Evolutionary conservation across 345 rosid genomes (phyloP).

Genomic region (Moricandia arvensis): DNA sequence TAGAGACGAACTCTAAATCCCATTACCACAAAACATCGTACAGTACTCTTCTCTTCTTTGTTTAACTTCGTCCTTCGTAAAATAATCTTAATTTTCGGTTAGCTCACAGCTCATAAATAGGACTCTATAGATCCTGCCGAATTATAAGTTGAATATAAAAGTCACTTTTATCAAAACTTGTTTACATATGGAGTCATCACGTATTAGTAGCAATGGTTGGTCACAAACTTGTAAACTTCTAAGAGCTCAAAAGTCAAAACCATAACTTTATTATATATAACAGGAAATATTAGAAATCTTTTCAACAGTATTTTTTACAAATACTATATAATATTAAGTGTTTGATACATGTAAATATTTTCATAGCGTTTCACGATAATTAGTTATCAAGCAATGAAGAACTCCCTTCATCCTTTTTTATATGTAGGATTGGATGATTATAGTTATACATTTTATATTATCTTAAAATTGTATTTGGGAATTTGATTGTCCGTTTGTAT

Average conservation of each 20-base stretch:
- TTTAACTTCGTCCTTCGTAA: neutral
- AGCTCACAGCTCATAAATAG: neutral
- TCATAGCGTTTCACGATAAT: too few relatives aligned
- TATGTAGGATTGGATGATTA: too few relatives aligned
- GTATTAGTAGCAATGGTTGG: neutral
- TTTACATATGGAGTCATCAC: neutral
- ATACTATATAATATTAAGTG: too few relatives aligned
- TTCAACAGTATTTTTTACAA: too few relatives aligned
- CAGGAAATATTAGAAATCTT: too few relatives aligned
- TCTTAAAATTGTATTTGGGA: too few relatives aligned
- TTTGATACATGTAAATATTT: too few relatives aligned
- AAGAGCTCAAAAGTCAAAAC: neutral
- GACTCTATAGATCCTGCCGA: neutral
- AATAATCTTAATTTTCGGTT: neutral
- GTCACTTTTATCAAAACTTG: neutral
- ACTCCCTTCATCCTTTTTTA: too few relatives aligned
- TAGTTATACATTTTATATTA: too few relatives aligned
- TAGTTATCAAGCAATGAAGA: too few relatives aligned
- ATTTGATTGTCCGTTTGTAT: neutral
- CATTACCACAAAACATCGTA: neutral
- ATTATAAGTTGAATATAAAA: neutral
- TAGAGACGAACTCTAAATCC: constrained; percentile 13
- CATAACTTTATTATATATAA: neutral
- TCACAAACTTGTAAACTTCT: neutral
- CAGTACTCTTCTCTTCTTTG: neutral